Evolutionary conservation across 805 yeast species (phyloP).

Genomic region (Schwanniomyces occidentalis): DNA sequence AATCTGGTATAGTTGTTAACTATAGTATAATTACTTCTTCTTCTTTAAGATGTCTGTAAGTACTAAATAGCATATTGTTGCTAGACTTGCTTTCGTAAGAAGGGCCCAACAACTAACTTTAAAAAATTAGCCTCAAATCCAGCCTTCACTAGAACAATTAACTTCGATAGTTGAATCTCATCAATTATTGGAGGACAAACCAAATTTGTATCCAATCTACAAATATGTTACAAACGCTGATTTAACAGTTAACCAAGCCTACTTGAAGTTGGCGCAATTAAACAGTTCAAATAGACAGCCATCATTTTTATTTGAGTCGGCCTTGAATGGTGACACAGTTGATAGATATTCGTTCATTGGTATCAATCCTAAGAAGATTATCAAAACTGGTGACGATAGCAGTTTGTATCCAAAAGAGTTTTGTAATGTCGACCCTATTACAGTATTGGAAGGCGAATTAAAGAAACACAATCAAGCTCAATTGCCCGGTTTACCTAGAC

Average conservation of each 20-base stretch:
- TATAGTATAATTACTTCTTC: too few species aligned
- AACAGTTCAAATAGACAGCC: constrained; percentile 51
- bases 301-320: constrained; percentile 85
- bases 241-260: constrained; percentile 87
- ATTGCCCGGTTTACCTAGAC: constrained; percentile 76
- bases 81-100: too few species aligned
- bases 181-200: constrained; percentile 18
- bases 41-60: constrained; percentile 30
- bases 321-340: constrained; percentile 83
- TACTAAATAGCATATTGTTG: constrained; percentile 5
- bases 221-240: constrained; percentile 72
- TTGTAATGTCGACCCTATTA: constrained; percentile 75
- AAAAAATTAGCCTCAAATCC: constrained; percentile 30
- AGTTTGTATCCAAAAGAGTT: constrained; percentile 22
- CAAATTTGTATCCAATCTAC: constrained; percentile 81
- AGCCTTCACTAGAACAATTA: constrained; percentile 38
- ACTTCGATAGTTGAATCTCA: constrained; percentile 22
- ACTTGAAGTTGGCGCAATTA: constrained; percentile 76
- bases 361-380: constrained; percentile 74
- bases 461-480: constrained; percentile 63
- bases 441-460: constrained; percentile 73
- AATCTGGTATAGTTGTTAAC: too few species aligned
- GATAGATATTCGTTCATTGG: constrained; percentile 94
- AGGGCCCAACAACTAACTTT: too few species aligned
- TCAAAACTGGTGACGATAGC: constrained; percentile 74